Conservation (phyloP, 1,284 basidiomycete species). For the Amylostereum chailletii region DNA sequence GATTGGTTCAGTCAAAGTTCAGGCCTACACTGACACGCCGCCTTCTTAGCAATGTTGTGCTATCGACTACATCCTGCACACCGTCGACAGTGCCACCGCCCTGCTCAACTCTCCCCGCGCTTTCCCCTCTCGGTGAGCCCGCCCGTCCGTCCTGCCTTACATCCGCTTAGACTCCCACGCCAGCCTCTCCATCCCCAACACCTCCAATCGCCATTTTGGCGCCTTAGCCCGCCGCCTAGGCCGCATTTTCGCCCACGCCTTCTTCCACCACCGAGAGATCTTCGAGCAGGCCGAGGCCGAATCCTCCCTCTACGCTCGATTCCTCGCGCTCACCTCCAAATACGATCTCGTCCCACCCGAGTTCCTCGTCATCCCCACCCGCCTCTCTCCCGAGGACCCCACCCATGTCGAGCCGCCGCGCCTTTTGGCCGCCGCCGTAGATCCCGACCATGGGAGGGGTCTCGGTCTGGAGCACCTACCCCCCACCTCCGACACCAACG, state of each 20-base stretch:
- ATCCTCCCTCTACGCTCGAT: constrained; percentile 86
- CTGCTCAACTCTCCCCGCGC: constrained; percentile 87
- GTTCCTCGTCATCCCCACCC: constrained; percentile 72
- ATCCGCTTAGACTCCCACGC: neutral
- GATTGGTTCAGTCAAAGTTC: constrained; percentile 2
- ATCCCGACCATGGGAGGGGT: constrained; percentile 16
- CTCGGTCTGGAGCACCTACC: constrained; percentile 1
- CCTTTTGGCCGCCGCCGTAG: constrained; percentile 36
- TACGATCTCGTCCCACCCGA: constrained; percentile 80
- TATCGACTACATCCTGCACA: constrained; percentile 95
- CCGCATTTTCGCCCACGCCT: constrained; percentile 93
- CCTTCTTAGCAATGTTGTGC: constrained; percentile 79
- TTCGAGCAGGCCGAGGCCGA: constrained; percentile 89
- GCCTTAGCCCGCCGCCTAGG: constrained; percentile 84
- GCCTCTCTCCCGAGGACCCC: constrained; percentile 12
- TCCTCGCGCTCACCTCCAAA: constrained; percentile 73
- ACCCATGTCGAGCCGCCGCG: constrained; percentile 38
- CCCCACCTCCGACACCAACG: neutral
- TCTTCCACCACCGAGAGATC: constrained; percentile 86
- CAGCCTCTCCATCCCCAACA: constrained; percentile 72
- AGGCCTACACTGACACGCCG: neutral
- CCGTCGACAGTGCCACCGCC: constrained; percentile 87
- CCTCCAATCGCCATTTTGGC: constrained; percentile 82
- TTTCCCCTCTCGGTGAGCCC: constrained; percentile 77
- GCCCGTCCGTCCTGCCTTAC: neutral